phyloP scores from a whole-genome alignment of 768 basidiomycete species.

The Butyriboletus loyo region DNA sequence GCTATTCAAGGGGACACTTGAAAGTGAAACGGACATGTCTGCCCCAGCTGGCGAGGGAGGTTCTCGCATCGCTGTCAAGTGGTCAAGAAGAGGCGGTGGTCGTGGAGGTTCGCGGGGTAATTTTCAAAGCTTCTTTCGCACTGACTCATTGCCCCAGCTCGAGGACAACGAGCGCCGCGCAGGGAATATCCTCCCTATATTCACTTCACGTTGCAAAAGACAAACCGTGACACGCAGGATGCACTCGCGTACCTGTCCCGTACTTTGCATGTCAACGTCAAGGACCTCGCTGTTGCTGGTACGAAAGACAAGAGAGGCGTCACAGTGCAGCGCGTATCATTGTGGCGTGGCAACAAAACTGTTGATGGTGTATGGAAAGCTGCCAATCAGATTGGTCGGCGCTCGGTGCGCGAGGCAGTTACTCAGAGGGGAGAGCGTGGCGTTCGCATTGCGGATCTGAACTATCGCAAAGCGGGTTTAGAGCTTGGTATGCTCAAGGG shows the following conservation, averaged over 20 bases:
- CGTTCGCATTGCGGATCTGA: slow-evolving; percentile 82
- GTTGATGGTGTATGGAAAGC: slow-evolving; percentile 84
- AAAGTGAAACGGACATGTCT: slow-evolving; percentile 71
- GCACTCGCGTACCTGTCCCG: slow-evolving; percentile 80
- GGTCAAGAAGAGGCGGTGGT: slow-evolving; percentile 54
- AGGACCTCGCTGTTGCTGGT: slow-evolving; percentile 87
- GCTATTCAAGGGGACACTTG: slow-evolving; percentile 79
- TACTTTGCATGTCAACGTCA: slow-evolving; percentile 67
- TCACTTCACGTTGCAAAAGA: slow-evolving; percentile 95
- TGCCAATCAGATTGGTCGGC: slow-evolving; percentile 65
- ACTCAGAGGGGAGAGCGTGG: slow-evolving; percentile 84
- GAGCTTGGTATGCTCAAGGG: slow-evolving; percentile 97
- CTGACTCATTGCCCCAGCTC: slow-evolving; percentile 13
- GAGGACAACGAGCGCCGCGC: slow-evolving; percentile 48
- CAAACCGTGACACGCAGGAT: slow-evolving; percentile 96
- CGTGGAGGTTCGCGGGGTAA: slow-evolving; percentile 41
- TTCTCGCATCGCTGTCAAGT: slow-evolving; percentile 77
- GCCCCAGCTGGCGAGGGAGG: slow-evolving; percentile 55
- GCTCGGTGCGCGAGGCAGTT: slow-evolving; percentile 54
- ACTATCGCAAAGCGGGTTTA: slow-evolving; percentile 75
- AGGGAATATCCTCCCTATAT: slow-evolving; percentile 83
- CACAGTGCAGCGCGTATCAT: slow-evolving; percentile 86
- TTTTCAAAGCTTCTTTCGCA: background rate
- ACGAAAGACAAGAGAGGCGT: slow-evolving; percentile 99
- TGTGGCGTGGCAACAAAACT: slow-evolving; percentile 72